Base-by-base conservation (phyloP, 805 yeast genomes). In the Jamesozyma jinghongensis region DNA sequence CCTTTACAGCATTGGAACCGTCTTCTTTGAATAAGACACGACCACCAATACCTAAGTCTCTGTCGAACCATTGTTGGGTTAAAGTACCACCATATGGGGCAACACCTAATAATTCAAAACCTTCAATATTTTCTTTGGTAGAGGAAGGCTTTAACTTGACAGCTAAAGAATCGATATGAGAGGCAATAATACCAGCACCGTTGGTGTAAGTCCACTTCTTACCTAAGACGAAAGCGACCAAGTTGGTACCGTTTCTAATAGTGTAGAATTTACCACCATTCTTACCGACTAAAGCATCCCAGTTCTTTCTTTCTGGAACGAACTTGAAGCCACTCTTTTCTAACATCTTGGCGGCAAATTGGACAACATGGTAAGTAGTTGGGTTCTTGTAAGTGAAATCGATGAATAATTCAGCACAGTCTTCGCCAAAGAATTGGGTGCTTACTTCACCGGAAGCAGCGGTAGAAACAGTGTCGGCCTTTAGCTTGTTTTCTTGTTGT, bases 1-100 rank as follows among this genome's bases (percentile, higher is more conserved):
- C 36, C 7, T 52, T 57, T 38, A 77, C 60, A 40, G 60, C 59
- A 16, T 57, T 54, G 4, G 50, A 42, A 20, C 59, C 63, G 18
- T 57, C 60, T 30, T 59, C 61, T 49, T 68, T 72, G 40, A 76
- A 74, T 39, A 83, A 65, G 19, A 85, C 72, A 44, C 85, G 70
- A 35, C 95, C 95, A 38, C 87, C 94, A 46, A 85, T 60, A 35
- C 94, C 92, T 44, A 85, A 71, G 59, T 85, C 95, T 58, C 95
- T 74, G 60, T 85, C 95, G 71, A 84, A 77, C 87, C 94, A 81
- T 32, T 75, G 61, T 18, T 69, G 69, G 25, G 69, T 66, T 48
- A 81, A 60, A 2, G 84, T 79, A 27, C 92, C 92, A 17, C 85
- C 77, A 58, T 85, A 85, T 1, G 90, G 86, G 0, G 94, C 90